Evolutionary conservation across 2,329 filamentous ascomycete species (phyloP), one percentile per base, ranked within the genome.

Genomic region (Coniochaeta pulveracea): DNA sequence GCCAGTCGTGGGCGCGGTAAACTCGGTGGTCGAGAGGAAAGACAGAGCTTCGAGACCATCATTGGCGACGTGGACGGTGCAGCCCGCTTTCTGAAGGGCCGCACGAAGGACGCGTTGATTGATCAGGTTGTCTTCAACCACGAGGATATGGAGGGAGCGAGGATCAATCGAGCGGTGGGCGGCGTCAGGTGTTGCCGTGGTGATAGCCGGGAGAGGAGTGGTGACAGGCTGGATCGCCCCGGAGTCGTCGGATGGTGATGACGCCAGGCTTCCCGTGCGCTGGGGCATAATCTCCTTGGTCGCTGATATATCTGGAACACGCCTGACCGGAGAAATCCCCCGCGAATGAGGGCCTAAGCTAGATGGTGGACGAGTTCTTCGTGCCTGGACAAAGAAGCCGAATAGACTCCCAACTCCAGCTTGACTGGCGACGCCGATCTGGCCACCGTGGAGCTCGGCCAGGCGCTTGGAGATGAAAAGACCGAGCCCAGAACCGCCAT

Each of bases 21-120:
- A 57, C 12, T 43, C 45, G 3, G 58, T 55, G 25, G 42, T 43
- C 12, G 51, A 39, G 6, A 64, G 51, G 3, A 56, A 52, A 0
- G 58, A 57, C 1, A 69, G 47, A 0, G 33, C 78, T 48, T 80
- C 73, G 2, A 76, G 58, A 5, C 76, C 76, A 44, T 81, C 76
- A 24, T 74, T 56, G 4, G 73, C 76, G 1, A 70, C 70, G 36
- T 73, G 71, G 4, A 74, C 73, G 4, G 61, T 61, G 36, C 78
- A 66, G 4, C 69, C 65, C 11, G 69, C 64, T 44, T 76, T 77
- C 35, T 61, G 61, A 5, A 81, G 57, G 47, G 76, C 77, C 32
- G 75, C 76, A n/a, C 77, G 55, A 1, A 80, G 53, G 25, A 78
- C 76, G 43, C 76, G 77, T 46, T 80, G 76, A 47, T 81, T 81